Conservation (phyloP, 2,329 filamentous ascomycete species). For the Diaporthe citrichinensis region DNA sequence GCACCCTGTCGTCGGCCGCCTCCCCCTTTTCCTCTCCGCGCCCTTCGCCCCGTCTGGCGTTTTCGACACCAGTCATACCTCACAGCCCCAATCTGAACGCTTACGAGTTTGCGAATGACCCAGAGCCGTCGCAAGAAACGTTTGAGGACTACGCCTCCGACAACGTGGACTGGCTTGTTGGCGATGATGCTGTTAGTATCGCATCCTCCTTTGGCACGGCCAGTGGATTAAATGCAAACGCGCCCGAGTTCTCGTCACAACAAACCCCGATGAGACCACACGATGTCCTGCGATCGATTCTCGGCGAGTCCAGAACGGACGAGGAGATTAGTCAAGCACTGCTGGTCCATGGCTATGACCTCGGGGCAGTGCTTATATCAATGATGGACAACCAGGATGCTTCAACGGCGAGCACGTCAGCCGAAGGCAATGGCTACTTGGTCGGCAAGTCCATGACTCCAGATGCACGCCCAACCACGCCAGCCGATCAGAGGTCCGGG, state of each 20-base stretch:
- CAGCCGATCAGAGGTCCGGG: constrained; percentile 83
- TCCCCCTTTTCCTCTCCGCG: constrained; percentile 96
- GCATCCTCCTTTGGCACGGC: constrained; percentile 80
- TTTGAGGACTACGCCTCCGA: constrained; percentile 94
- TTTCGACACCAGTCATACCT: constrained; percentile 90
- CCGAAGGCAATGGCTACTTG: constrained; percentile 69
- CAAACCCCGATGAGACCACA: constrained; percentile 96
- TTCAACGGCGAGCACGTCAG: constrained; percentile 50
- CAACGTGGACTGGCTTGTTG: constrained; percentile 97
- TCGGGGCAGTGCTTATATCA: constrained; percentile 90
- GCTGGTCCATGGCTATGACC: constrained; percentile 90
- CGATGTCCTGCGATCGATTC: constrained; percentile 95
- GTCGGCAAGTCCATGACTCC: constrained; percentile 92
- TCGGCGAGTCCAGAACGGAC: constrained; percentile 89
- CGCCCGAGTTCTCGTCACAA: constrained; percentile 81
- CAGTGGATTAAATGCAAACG: constrained; percentile 82
- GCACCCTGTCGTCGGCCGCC: constrained; percentile 82
- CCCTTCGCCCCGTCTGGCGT: constrained; percentile 90
- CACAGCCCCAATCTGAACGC: constrained; percentile 95
- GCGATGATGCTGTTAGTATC: constrained; percentile 85
- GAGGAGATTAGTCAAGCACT: constrained; percentile 96
- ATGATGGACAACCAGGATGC: constrained; percentile 81
- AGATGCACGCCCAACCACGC: constrained; percentile 81
- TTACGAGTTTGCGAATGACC: constrained; percentile 91
- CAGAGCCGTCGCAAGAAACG: constrained; percentile 84